Evolutionary conservation across 2,329 filamentous ascomycete species (phyloP), one percentile per base, ranked within the genome.

Genomic region (Pyrenophora seminiperda): DNA sequence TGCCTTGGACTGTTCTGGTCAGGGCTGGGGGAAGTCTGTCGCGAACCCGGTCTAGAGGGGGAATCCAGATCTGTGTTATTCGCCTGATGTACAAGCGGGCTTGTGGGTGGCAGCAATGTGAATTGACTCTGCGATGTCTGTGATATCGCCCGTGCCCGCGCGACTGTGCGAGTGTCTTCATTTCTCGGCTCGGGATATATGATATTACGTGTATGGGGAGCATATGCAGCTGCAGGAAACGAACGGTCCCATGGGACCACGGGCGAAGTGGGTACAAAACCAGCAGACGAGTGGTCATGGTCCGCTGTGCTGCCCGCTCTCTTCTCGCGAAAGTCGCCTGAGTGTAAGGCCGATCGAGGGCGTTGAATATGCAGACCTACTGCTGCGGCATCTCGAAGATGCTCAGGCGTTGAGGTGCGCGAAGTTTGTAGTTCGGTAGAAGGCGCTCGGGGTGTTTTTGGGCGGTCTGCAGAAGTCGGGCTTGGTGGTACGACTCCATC

Each of bases 61-160:
- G 88, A 78, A 50, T 90, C 86, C 17, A 88, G 67, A 59, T 94
- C 90, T 5, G 90, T 87, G 60, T 92, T 94, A 74, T 87, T 95
- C 65, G 91, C 85, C 33, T 91, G 91, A 65, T 97, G 87, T 1
- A 95, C 92, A 9, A 99, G 78, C 11, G 94, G 94, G 64, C 92
- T 97, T 2, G 94, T 97, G 0, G 94, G 93, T 2, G 90, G 84
- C 73, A 93, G 88, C 54, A 96, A 88, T 24, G 89, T 81, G 70
- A 96, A 97, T 62, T 85, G 91, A 2, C 86, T 87, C 11, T 89
- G 79, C 1, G 90, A 89, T 6, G 87, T 91, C 50, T 75, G 74
- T 27, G 76, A 79, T 15, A 67, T 61, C n/a, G 76, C 74, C 50
- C 77, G 70, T 40, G 74, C 66, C 39, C 75, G 67, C 10, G 59